Base-by-base conservation (phyloP, 2,329 filamentous ascomycete genomes). In the Penicillium hordei region DNA sequence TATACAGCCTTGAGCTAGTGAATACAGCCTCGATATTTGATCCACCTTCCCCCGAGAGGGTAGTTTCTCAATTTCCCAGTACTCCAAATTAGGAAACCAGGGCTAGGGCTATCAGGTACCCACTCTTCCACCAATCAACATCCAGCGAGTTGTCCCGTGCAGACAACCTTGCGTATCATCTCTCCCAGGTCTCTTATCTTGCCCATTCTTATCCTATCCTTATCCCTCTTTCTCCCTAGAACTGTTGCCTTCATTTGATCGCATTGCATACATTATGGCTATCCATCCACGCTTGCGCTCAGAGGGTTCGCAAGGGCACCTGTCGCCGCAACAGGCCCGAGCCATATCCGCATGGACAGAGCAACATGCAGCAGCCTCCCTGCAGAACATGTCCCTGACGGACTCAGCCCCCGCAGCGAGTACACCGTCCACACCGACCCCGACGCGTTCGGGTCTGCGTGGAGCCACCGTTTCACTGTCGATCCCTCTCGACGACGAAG, bases 401-500 rank as follows among this genome's bases (percentile, higher is more conserved):
- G 71, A 74, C 23, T 54, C 50, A 15, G 27, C 67, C 23, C 57
- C 62, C 3, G 52, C 55, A 45, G 62, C 60, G 25, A 40, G 55
- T 45, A 43, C 77, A 82, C 66, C 82, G 80, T 44, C 81, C 83
- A 44, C 87, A 42, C 82, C 84, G 0, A 79, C 84, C 10, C 69
- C 79, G 27, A 81, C 82, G n/a, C 80, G 81, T 48, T 54, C 62
- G n/a, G 36, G 48, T 43, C 55, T 71, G 40, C 72, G 69, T 23
- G 86, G 86, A 53, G 84, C 84, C 3, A 83, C 85, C 45, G 81
- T 83, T 29, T 81, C 86, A 5, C 81, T 96, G 52, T 81, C 87
- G 48, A 94, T 96, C 64, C 87, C 90, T 2, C 84, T 96, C 52
- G 90, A 95, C 72, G 84, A 86, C 63, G 69, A 74, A 31, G 63